phyloP scores from a whole-genome alignment of 2,329 filamentous ascomycete species.

The Fusarium humuli region DNA sequence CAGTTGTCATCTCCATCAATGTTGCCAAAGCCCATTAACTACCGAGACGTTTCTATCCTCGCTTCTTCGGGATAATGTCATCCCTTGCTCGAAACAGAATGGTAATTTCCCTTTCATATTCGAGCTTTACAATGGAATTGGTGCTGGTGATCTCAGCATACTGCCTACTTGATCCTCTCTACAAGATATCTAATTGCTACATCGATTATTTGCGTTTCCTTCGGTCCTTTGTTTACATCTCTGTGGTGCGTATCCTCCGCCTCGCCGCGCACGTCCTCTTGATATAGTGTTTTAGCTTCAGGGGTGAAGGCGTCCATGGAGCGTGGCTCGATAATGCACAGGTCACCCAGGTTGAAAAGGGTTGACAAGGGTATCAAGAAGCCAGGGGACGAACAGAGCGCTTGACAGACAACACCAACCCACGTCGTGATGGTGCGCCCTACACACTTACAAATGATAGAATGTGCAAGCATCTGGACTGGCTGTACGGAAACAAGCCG shows the following conservation, averaged over 20 bases:
- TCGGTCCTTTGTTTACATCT: constrained; percentile 28
- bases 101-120: not conserved
- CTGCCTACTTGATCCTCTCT: not conserved
- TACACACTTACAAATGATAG: constrained; percentile 8
- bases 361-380: constrained; percentile 18
- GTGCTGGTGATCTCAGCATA: not conserved
- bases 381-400: constrained; percentile 11
- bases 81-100: constrained; percentile 8
- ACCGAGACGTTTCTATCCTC: constrained; percentile 18
- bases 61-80: not conserved
- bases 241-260: constrained; percentile 7
- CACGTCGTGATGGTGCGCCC: constrained; percentile 22
- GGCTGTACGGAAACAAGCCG: not conserved
- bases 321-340: constrained; percentile 35
- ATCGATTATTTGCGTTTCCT: not conserved
- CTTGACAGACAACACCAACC: constrained; percentile 4
- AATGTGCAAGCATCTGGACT: not conserved
- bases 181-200: not conserved
- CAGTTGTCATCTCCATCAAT: constrained; percentile 21
- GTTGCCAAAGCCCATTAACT: constrained; percentile 2
- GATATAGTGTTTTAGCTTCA: constrained; percentile 31
- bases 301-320: constrained; percentile 19
- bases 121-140: not conserved
- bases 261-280: constrained; percentile 21
- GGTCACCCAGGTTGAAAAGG: not conserved